Evolutionary conservation across 2,329 filamentous ascomycete genomes (phyloP), one percentile per base, ranked within the genome.

Genomic region (Penicillium sp.): DNA sequence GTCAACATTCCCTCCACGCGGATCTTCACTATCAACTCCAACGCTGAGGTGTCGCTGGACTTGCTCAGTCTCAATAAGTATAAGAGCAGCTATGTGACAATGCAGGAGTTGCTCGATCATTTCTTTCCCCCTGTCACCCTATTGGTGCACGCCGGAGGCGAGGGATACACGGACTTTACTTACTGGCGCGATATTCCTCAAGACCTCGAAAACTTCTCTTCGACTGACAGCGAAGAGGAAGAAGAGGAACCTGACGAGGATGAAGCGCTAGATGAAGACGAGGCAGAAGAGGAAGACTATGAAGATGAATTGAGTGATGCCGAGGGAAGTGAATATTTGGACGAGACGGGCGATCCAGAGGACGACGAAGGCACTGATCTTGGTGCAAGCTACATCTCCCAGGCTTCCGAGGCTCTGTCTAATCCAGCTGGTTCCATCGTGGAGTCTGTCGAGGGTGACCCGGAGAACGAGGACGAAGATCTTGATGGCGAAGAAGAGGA

Each of bases 21-120:
- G 36, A 98, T 98, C 52, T 98, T 98, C 65, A 95, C 92, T 11
- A 98, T 98, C 72, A 98, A 98, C 65, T 92, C 86, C 37, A 94
- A 96, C 58, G 89, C 90, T 1, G 92, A 98, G 64, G 89, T 98
- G 18, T 90, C 84, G 17, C 71, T 98, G 14, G 90, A 96, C 60
- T 71, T 98, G 30, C 71, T 96, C 29, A 90, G 81, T 46, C 74
- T 96, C 37, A 95, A 94, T 67, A 93, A 88, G 62, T 85, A 96
- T 61, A 95, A 92, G 68, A 90, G 93, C 55, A 95, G 85, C 47
- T 98, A 98, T 60, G 87, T 95, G 45, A 89, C 86, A 56, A 98
- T 98, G 81, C 83, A 86, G 43, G 93, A 98, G 63, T 82, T 98
- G 42, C 86, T 98, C 5, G 92, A 98, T 60, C 92, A 98, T 64